Base-by-base conservation (phyloP, 2,329 filamentous ascomycete species). In the Alternaria angustiovoidea region DNA sequence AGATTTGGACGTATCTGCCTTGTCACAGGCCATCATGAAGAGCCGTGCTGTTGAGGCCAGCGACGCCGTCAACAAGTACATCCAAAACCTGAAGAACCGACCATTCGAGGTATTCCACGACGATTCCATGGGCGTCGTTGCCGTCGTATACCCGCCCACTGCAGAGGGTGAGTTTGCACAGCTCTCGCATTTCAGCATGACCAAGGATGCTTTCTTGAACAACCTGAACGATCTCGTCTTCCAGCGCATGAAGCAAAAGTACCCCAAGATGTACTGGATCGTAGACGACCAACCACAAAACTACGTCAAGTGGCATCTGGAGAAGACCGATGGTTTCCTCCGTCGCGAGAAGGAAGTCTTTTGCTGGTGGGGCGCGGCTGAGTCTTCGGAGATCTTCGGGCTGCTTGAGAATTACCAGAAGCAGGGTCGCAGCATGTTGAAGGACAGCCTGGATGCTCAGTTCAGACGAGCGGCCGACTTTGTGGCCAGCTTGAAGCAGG, bases 171-270 rank as follows among this genome's bases (percentile, higher is more conserved):
- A 88, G 14, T 85, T 95, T 67, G 91, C 94, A 14, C 94, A 94
- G 55, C 86, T 98, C 54, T 91, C 94, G 20, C 96, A 93, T 5
- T 89, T 98, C 71, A 94, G 91, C 64, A 96, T 97, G 74, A 97
- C 93, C 67, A 97, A 97, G 81, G 87, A 93, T 34, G 94, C 93
- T 52, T 98, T 94, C 94, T 83, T 98, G 61, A 95, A 91, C 60
- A 97, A 97, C 75, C 89, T 97, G 34, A 92, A 94, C 30, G 95
- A 98, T 79, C 97, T 98, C 74, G 91, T 98, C 59, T 97, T 98
- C 79, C 88, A 91, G 65, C 91, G 91, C 64, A 91, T 98, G 78
- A 96, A 94, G 85, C 96, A 96, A 80, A 94, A 97, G 75, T 91
- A 94, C 79, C 89, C 93, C 56, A 93, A 91, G 81, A 85, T 98